These are phyloP conservation scores for Melampsora occidentalis DNA, from an alignment of 1,284 basidiomycete genomes.

Conservation along the genomic window DNA sequence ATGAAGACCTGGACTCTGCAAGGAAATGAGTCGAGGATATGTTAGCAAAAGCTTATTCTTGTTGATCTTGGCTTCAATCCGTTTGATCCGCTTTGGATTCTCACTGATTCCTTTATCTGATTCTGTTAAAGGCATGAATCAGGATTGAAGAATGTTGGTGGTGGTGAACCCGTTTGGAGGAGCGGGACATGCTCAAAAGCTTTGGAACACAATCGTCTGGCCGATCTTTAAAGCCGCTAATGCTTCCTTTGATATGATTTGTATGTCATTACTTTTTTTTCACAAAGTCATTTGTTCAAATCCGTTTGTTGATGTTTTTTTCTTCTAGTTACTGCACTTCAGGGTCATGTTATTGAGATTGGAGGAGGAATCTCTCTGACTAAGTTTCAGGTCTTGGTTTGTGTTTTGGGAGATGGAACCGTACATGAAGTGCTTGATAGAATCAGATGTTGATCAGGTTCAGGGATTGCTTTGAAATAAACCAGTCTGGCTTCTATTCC, in stretches of 20 bases:
- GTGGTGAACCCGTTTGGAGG: conserved; percentile 88
- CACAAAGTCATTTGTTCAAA: neutral
- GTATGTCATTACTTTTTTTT: conserved; percentile 57
- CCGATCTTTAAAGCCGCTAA: conserved; percentile 77
- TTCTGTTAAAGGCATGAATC: neutral
- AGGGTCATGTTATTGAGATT: conserved; percentile 71
- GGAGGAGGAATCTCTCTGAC: conserved; percentile 63
- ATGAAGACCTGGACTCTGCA: neutral
- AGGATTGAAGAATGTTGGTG: conserved; percentile 54
- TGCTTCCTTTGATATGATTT: conserved; percentile 64
- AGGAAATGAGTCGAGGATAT: neutral
- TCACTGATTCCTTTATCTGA: too few species aligned
- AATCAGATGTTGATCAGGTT: conserved; percentile 69
- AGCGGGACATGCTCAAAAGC: conserved; percentile 67
- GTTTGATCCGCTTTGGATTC: too few species aligned
- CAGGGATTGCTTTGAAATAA: conserved; percentile 64
- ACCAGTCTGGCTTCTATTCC: conserved; percentile 83
- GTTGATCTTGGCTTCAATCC: neutral
- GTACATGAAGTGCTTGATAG: conserved; percentile 92
- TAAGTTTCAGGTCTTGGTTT: conserved; percentile 70
- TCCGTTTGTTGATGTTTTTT: neutral
- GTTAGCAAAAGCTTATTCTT: neutral
- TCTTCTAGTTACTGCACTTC: conserved; percentile 66
- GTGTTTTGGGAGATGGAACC: conserved; percentile 84
- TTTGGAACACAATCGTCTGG: conserved; percentile 67